These are phyloP conservation scores for Mytilinidion resinicola DNA, from an alignment of 495 filamentous ascomycete genomes.

Conservation along the genomic window DNA sequence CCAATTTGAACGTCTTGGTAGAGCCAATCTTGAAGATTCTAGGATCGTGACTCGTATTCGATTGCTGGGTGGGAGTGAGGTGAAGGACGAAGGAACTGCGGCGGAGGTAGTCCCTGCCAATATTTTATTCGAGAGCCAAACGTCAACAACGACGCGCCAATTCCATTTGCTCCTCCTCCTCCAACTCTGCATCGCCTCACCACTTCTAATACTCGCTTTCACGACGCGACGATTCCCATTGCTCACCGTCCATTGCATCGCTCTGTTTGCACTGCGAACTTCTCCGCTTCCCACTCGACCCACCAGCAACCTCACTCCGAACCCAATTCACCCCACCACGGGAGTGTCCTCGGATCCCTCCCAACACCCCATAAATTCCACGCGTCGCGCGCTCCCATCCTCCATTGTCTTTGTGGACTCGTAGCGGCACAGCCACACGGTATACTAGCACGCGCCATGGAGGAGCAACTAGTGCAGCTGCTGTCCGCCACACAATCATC, in stretches of 20 bases:
- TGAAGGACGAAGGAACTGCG: too few relatives aligned
- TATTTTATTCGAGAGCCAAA: neutral
- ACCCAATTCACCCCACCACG: neutral
- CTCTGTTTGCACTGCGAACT: neutral
- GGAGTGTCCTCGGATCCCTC: neutral
- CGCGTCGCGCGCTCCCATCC: neutral
- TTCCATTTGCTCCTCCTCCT: neutral
- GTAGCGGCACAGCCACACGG: neutral
- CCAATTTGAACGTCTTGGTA: too few relatives aligned
- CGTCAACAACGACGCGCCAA: neutral
- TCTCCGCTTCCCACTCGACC: neutral
- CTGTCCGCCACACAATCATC: slow-evolving; percentile 73
- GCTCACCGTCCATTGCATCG: neutral
- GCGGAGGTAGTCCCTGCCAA: too few relatives aligned
- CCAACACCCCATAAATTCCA: neutral
- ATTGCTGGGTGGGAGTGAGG: too few relatives aligned
- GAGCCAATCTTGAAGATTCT: too few relatives aligned
- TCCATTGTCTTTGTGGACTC: neutral
- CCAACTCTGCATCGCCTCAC: neutral
- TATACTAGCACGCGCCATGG: slow-evolving; percentile 47
- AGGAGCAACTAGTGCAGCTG: slow-evolving; percentile 75
- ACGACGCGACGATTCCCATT: neutral
- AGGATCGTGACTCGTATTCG: too few relatives aligned
- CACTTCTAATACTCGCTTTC: neutral
- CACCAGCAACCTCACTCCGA: neutral